A percentile compares a stretch with the other conserved stretches of the same genome.
These are phyloP conservation scores for Ilex aquifolium DNA, from an alignment of 257 asterid species.

Conservation along the genomic window DNA sequence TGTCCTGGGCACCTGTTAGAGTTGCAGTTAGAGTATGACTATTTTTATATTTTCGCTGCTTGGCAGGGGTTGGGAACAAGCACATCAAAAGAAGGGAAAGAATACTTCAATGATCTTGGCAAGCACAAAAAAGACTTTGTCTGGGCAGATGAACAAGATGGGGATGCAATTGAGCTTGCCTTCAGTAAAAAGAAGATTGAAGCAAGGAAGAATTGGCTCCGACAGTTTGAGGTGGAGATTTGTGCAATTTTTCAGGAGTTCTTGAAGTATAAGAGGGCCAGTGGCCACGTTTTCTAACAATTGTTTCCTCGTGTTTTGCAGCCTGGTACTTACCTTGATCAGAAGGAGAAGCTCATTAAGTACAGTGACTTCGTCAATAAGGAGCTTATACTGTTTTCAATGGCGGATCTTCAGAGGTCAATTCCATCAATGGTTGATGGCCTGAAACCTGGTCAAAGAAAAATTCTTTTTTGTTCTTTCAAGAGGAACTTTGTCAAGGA, in stretches of 20 bases:
- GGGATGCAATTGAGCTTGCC: constrained; percentile 96
- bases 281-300: no score
- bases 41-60: background rate
- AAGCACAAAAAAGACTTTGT: constrained; percentile 85
- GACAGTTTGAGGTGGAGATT: constrained; percentile 69
- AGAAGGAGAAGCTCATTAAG: constrained; percentile 51
- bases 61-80: constrained; percentile 97
- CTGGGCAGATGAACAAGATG: constrained; percentile 80
- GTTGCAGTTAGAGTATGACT: no score
- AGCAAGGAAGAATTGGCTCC: constrained; percentile 91
- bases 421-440: constrained; percentile 99
- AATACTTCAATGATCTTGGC: constrained; percentile 73
- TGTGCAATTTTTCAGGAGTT: background rate
- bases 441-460: constrained; percentile 95
- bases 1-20: no score
- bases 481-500: constrained; percentile 85
- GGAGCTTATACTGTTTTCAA: constrained; percentile 87
- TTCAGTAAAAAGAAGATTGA: constrained; percentile 97
- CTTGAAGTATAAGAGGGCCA: no score
- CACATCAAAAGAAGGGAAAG: constrained; percentile 83
- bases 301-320: constrained; percentile 22
- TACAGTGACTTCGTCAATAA: constrained; percentile 91
- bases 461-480: constrained; percentile 86
- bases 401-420: constrained; percentile 95
- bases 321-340: constrained; percentile 95